Evolutionary conservation across 352 stramenopile species (phyloP).

Genomic region (Phytophthora macrochlamydospora): DNA sequence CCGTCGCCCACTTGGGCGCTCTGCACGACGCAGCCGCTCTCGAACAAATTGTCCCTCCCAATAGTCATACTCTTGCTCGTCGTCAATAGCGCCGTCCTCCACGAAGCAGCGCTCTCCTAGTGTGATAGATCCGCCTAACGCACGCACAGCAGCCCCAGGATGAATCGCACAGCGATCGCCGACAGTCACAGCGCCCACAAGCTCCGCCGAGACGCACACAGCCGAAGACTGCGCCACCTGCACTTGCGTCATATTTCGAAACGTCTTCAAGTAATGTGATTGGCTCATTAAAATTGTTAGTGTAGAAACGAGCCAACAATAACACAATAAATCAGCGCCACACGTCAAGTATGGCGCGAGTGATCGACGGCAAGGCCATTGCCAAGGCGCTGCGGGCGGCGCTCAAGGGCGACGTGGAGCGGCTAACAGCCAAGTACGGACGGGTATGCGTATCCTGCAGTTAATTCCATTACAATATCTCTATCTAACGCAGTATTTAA

Average conservation of each 20-base stretch:
- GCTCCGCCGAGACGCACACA: slow-evolving; percentile 56
- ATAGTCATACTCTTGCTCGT: slow-evolving; percentile 48
- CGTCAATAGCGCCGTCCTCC: slow-evolving; percentile 65
- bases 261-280: too few species aligned
- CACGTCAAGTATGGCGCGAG: slow-evolving; percentile 22
- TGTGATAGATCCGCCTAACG: slow-evolving; percentile 41
- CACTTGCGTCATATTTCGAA: background rate
- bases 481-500: background rate
- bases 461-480: background rate
- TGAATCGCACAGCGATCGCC: slow-evolving; percentile 54
- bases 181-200: slow-evolving; percentile 48
- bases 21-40: slow-evolving; percentile 73
- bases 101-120: slow-evolving; percentile 78
- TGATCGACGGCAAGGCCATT: slow-evolving; percentile 80
- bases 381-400: slow-evolving; percentile 62
- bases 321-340: background rate
- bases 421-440: slow-evolving; percentile 53
- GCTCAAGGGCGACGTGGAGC: slow-evolving; percentile 66
- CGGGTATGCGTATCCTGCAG: slow-evolving; percentile 35
- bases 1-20: slow-evolving; percentile 57
- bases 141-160: slow-evolving; percentile 44
- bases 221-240: slow-evolving; percentile 37
- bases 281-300: slow-evolving; percentile 1
- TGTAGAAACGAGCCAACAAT: slow-evolving; percentile 5
- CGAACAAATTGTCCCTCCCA: slow-evolving; percentile 78